Percentiles rank a stretch among this genome's conserved stretches.
Conservation (phyloP, 768 basidiomycete species). For the Trametes elegans region DNA sequence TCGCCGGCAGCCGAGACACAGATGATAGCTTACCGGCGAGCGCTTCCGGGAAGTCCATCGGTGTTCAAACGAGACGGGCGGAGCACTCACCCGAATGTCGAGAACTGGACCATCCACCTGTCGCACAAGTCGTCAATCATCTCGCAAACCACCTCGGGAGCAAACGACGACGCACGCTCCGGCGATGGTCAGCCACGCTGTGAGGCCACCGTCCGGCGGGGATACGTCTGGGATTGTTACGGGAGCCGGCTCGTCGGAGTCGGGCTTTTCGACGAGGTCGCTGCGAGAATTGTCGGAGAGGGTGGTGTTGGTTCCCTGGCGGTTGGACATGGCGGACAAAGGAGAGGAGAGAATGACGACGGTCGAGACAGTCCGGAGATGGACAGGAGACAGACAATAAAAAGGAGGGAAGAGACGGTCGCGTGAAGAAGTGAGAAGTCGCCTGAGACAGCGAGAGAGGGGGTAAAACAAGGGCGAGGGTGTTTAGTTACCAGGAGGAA, state of each 20-base stretch:
- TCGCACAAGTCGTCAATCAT: background rate
- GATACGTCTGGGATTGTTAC: background rate
- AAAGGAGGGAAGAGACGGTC: background rate
- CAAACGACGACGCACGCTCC: slow-evolving; percentile 21
- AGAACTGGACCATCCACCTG: slow-evolving; percentile 27
- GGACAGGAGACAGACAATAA: background rate
- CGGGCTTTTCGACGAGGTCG: slow-evolving; percentile 2
- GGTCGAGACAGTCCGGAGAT: too few species aligned
- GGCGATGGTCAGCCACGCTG: slow-evolving; percentile 23
- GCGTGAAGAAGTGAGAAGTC: too few species aligned
- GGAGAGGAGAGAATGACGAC: background rate
- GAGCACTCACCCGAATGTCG: slow-evolving; percentile 24
- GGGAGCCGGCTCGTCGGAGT: background rate
- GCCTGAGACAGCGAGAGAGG: too few species aligned
- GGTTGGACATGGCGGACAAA: background rate
- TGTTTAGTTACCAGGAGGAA: background rate
- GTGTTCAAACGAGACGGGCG: background rate
- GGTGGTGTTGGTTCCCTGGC: background rate
- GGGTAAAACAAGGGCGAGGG: background rate
- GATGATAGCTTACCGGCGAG: background rate
- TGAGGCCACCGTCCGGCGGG: slow-evolving; percentile 18
- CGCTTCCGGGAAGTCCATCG: background rate
- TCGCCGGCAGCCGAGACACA: background rate
- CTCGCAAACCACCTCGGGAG: background rate
- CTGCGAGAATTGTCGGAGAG: slow-evolving; percentile 4